Evolutionary conservation across 352 stramenopile species (phyloP).

Genomic region (Saprolegnia diclina): DNA sequence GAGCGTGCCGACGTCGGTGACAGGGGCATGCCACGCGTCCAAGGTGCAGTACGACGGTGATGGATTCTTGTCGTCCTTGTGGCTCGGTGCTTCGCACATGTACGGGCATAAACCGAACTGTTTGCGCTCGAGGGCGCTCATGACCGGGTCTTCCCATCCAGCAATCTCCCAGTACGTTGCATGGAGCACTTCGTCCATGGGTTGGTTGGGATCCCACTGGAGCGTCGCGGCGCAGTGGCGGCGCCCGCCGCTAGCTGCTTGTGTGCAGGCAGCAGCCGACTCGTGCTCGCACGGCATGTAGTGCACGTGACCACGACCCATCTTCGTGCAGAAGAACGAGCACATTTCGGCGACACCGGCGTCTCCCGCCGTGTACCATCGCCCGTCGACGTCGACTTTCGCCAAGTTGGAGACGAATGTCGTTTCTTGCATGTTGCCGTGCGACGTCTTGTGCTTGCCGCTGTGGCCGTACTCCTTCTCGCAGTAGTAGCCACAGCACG

Average conservation of each 20-base stretch:
- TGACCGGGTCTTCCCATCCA: slow-evolving; percentile 66
- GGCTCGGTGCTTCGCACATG: slow-evolving; percentile 58
- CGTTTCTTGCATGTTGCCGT: slow-evolving; percentile 79
- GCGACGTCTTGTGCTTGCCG: slow-evolving; percentile 50
- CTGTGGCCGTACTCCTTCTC: slow-evolving; percentile 50
- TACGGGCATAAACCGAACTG: slow-evolving; percentile 69
- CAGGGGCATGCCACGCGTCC: slow-evolving; percentile 52
- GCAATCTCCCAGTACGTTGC: slow-evolving; percentile 70
- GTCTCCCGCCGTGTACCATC: slow-evolving; percentile 65
- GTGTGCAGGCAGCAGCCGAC: slow-evolving; percentile 40
- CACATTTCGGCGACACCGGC: slow-evolving; percentile 70
- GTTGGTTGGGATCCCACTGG: slow-evolving; percentile 42
- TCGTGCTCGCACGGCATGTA: slow-evolving; percentile 61
- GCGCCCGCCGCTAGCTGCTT: slow-evolving; percentile 45
- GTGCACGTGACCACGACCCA: slow-evolving; percentile 67
- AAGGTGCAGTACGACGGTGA: slow-evolving; percentile 50
- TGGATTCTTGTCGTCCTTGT: slow-evolving; percentile 36
- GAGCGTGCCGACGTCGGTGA: background rate
- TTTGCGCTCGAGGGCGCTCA: slow-evolving; percentile 46
- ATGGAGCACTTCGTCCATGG: slow-evolving; percentile 68
- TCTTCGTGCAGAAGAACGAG: slow-evolving; percentile 74
- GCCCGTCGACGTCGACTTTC: slow-evolving; percentile 61
- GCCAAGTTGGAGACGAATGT: slow-evolving; percentile 51
- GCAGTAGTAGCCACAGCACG: slow-evolving; percentile 74
- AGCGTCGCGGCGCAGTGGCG: slow-evolving; percentile 55